Percentiles rank a stretch among this genome's conserved stretches.
phyloP scores from a whole-genome alignment of 352 stramenopile genomes.

The Pythium scleroteichum region DNA sequence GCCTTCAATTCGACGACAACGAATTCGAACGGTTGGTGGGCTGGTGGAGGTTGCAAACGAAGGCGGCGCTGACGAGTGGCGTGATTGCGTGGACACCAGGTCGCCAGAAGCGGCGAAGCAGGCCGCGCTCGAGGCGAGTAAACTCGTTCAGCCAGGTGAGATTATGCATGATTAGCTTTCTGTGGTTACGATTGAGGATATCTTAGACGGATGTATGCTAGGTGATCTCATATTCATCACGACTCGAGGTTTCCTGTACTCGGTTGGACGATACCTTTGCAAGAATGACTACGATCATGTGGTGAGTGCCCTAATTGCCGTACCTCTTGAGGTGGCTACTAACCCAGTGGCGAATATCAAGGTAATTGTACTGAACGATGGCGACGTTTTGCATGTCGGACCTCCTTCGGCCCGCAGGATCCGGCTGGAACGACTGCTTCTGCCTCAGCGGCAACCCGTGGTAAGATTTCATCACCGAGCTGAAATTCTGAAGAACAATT shows the following conservation, averaged over 20 bases:
- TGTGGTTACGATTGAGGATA: not conserved
- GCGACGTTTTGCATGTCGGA: conserved; percentile 64
- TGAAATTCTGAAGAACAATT: no score
- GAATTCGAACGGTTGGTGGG: conserved; percentile 62
- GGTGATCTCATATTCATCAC: conserved; percentile 84
- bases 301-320: conserved; percentile 30
- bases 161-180: not conserved
- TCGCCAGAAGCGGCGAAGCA: conserved; percentile 60
- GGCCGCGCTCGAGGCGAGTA: conserved; percentile 54
- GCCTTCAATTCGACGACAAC: conserved; percentile 70
- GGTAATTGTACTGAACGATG: conserved; percentile 66
- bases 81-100: conserved; percentile 24
- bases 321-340: no score
- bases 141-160: conserved; percentile 62
- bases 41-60: not conserved
- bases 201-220: conserved; percentile 13
- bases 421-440: conserved; percentile 61
- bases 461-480: conserved; percentile 20
- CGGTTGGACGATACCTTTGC: conserved; percentile 55
- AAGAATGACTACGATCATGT: conserved; percentile 79
- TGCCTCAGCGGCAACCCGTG: conserved; percentile 72
- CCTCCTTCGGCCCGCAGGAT: conserved; percentile 56
- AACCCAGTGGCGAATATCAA: conserved; percentile 15
- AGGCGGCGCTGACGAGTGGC: no score
- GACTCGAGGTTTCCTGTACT: conserved; percentile 71